Evolutionary conservation across 768 basidiomycete species (phyloP).

Genomic region (Suillus americanus): DNA sequence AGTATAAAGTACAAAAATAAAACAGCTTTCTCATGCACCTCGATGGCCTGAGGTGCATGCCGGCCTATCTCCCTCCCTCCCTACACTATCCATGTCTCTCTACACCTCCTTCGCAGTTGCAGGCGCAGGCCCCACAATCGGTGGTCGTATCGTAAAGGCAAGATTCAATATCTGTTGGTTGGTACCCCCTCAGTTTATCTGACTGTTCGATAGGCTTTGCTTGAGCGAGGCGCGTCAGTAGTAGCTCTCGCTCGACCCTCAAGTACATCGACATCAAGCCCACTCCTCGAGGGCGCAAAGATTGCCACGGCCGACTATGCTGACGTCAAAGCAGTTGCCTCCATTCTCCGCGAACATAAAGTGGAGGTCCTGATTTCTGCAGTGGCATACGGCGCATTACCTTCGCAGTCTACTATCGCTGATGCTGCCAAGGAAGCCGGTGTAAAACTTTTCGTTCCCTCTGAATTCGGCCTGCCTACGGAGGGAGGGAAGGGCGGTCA

Average conservation of each 20-base stretch:
- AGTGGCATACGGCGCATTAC: constrained; percentile 27
- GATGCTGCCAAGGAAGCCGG: constrained; percentile 37
- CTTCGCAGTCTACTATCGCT: constrained; percentile 27
- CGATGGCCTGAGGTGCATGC: neutral
- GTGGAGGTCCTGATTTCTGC: constrained; percentile 37
- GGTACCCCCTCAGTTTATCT: neutral
- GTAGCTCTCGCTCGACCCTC: constrained; percentile 23
- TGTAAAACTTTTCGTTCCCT: constrained; percentile 40
- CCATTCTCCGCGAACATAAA: constrained; percentile 30
- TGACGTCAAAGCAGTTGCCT: constrained; percentile 23
- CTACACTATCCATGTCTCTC: constrained; percentile 16
- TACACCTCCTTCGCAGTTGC: constrained; percentile 37
- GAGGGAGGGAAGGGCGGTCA: constrained; percentile 30
- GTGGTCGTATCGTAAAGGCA: constrained; percentile 32
- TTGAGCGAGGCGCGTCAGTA: constrained; percentile 22
- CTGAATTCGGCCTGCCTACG: constrained; percentile 37
- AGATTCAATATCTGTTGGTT: neutral
- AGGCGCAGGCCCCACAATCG: constrained; percentile 37
- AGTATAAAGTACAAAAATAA: neutral
- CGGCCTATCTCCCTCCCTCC: neutral
- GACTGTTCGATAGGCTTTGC: constrained; percentile 18
- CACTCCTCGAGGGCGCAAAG: constrained; percentile 26
- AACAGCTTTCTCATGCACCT: neutral
- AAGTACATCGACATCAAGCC: constrained; percentile 18
- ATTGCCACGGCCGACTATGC: constrained; percentile 29